Base-by-base conservation (phyloP, 371 early-diverging fungal genomes). In the Mortierella sp. region DNA sequence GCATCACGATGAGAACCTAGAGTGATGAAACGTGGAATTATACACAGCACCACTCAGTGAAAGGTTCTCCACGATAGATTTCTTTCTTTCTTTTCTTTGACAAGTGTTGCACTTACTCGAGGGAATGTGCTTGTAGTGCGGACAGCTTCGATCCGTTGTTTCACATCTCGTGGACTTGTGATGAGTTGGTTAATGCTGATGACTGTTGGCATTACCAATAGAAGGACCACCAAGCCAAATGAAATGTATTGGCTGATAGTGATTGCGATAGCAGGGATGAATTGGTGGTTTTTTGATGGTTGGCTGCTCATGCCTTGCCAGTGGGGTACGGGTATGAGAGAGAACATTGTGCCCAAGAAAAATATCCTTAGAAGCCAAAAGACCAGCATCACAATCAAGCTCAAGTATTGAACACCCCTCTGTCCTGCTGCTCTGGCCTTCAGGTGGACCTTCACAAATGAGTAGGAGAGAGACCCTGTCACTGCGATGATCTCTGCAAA, bases 1-100 rank as follows among this genome's bases (percentile, higher is more conserved):
- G 72, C 72, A 72, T 72, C 24, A 72, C 72, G 40, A 72, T 72
- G 33, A 72, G 61, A 15, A 72, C 72, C 72, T 72, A 65, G 32
- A 52, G 19, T 4, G n/a, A 28, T 16, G 57, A 24, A 53, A 36
- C 40, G 28, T n/a, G 19, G 21, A 13, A 52, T 52, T 19, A 28
- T 28, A 28, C 28, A 28, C 2, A 28, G 28, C 28, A 28, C 28
- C 1, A 28, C 28, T 28, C 2, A 28, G 28, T 28, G 28, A 28
- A 28, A 28, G 28, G 28, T 28, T 28, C 28, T 28, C 1, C 28
- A 28, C 28, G 28, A 28, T 50, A 50, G 19, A 21, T 50, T n/a
- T 50, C 6, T 50, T 50, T n/a, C 19, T 19, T 21, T 41, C 8
- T 10, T n/a, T 10, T n/a, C 10, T 50, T n/a, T 43, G 47, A 48